Evolutionary conservation across 805 yeast species (phyloP).

Genomic region (Candida krabiensis): DNA sequence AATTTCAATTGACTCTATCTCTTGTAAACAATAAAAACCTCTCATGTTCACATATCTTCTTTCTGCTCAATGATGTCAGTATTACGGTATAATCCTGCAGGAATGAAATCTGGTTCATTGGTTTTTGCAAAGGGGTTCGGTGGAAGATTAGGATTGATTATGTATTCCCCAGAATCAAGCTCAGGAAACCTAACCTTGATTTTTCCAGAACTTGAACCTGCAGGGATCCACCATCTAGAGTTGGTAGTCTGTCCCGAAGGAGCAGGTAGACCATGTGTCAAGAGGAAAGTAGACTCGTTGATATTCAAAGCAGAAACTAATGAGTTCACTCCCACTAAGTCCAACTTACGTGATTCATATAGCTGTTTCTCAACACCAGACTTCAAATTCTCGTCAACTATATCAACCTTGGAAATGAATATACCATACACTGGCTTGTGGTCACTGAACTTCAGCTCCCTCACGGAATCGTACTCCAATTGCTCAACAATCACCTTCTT

Average conservation of each 20-base stretch:
- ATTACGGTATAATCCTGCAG: conserved; percentile 3
- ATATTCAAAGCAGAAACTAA: conserved; percentile 27
- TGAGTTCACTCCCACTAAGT: conserved; percentile 39
- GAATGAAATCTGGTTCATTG: conserved; percentile 53
- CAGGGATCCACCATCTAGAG: conserved; percentile 88
- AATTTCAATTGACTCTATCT: neutral
- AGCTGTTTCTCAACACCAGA: conserved; percentile 51
- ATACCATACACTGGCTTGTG: conserved; percentile 87
- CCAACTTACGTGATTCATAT: conserved; percentile 49
- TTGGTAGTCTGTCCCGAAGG: conserved; percentile 73
- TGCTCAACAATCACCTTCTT: conserved; percentile 57
- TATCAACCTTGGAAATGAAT: conserved; percentile 61
- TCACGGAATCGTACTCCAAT: conserved; percentile 56
- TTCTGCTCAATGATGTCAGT: neutral
- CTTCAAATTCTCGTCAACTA: conserved; percentile 59
- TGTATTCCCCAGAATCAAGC: conserved; percentile 40
- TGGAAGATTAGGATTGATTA: conserved; percentile 67
- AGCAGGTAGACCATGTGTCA: conserved; percentile 63
- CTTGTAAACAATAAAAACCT: too few relatives aligned
- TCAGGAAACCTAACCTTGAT: conserved; percentile 64
- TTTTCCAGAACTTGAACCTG: conserved; percentile 49
- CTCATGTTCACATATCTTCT: too few relatives aligned
- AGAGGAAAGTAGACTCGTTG: conserved; percentile 16
- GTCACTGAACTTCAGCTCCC: conserved; percentile 69
- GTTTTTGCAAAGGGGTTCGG: conserved; percentile 70